Percentiles rank a stretch among this genome's conserved stretches.
Conservation (phyloP, 2,329 filamentous ascomycete genomes). For the Cadophora gregata region DNA sequence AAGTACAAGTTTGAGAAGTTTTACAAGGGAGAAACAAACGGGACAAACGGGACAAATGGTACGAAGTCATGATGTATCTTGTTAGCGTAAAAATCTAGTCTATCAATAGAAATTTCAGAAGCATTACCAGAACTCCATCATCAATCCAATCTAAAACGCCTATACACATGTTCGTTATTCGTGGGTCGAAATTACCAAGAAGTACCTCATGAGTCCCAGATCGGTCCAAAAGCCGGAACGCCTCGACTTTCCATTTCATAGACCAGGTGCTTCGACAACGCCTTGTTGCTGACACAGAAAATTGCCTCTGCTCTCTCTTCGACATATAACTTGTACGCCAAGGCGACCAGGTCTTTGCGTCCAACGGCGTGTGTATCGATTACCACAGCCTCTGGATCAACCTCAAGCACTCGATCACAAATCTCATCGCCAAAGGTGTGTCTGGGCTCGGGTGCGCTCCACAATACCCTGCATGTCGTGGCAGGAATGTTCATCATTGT, state of each 20-base stretch:
- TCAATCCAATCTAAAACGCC: conserved; percentile 2
- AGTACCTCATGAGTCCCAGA: conserved; percentile 45
- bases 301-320: conserved; percentile 47
- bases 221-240: conserved; percentile 46
- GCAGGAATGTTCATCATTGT: conserved; percentile 42
- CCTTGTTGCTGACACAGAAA: conserved; percentile 46
- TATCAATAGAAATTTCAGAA: background rate
- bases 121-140: background rate
- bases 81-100: background rate
- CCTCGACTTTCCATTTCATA: conserved; percentile 48
- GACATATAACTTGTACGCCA: conserved; percentile 43
- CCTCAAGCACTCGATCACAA: conserved; percentile 41
- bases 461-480: conserved; percentile 44
- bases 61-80: background rate
- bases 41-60: background rate
- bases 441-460: conserved; percentile 45
- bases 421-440: conserved; percentile 46
- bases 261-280: conserved; percentile 47
- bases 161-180: background rate
- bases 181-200: background rate
- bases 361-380: conserved; percentile 45
- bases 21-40: conserved; percentile 10
- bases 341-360: conserved; percentile 44
- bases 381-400: conserved; percentile 46
- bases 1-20: conserved; percentile 35